phyloP scores from a whole-genome alignment of 768 basidiomycete genomes.

The Paxillus ammoniavirescens region DNA sequence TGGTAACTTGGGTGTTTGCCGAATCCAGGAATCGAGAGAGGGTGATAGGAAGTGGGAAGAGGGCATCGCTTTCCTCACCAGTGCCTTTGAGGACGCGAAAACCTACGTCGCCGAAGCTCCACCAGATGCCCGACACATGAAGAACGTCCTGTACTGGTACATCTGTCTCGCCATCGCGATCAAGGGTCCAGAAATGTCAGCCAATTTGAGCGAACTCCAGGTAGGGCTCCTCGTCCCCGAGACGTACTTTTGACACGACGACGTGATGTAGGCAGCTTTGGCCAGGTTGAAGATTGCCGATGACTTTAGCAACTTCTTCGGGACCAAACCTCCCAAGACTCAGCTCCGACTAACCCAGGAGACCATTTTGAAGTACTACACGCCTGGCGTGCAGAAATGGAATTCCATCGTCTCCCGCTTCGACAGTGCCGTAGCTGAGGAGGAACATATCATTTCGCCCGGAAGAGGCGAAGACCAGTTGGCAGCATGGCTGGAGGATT shows the following conservation, averaged over 20 bases:
- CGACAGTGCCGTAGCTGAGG: conserved; percentile 29
- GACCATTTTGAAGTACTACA: conserved; percentile 47
- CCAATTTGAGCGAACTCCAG: conserved; percentile 49
- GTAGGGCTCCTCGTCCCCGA: conserved; percentile 28
- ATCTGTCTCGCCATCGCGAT: conserved; percentile 52
- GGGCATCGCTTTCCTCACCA: conserved; percentile 58
- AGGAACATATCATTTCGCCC: conserved; percentile 30
- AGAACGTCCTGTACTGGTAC: conserved; percentile 58
- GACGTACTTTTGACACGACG: not conserved
- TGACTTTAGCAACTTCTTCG: conserved; percentile 48
- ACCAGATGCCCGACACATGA: conserved; percentile 61
- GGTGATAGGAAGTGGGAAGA: conserved; percentile 52
- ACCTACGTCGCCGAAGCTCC: conserved; percentile 54
- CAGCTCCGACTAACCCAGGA: conserved; percentile 51
- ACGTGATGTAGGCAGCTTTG: conserved; percentile 32
- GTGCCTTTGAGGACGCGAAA: conserved; percentile 60
- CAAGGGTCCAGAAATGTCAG: conserved; percentile 47
- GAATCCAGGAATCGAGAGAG: conserved; percentile 43
- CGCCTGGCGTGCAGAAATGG: conserved; percentile 46
- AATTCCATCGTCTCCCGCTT: conserved; percentile 39
- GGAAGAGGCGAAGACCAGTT: conserved; percentile 56
- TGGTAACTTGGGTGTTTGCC: conserved; percentile 50
- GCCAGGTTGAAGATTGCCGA: conserved; percentile 50
- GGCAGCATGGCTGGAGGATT: conserved; percentile 53
- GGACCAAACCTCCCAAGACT: conserved; percentile 47